Percentiles rank a stretch among this genome's conserved stretches.
These are phyloP conservation scores for Phytophthora hibernalis DNA, from an alignment of 352 stramenopile genomes.

Conservation along the genomic window DNA sequence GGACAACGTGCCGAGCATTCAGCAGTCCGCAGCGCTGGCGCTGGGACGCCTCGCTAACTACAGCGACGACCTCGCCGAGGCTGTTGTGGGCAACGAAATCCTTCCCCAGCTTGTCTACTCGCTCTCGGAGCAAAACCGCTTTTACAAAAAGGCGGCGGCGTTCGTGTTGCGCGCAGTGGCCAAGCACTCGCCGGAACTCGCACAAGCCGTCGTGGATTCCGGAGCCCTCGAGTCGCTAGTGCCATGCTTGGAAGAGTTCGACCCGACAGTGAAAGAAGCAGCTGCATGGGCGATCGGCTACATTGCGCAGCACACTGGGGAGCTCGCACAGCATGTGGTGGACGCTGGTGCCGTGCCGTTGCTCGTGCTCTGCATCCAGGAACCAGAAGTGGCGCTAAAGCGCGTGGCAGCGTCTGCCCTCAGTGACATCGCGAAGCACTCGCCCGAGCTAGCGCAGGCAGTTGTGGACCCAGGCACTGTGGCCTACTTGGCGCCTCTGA, in stretches of 20 bases:
- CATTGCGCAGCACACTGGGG: constrained; percentile 94
- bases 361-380: constrained; percentile 96
- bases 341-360: constrained; percentile 93
- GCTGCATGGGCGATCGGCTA: constrained; percentile 96
- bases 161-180: constrained; percentile 95
- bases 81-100: constrained; percentile 95
- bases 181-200: constrained; percentile 95
- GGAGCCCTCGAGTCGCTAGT: constrained; percentile 93
- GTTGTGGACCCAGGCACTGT: constrained; percentile 94
- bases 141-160: constrained; percentile 96
- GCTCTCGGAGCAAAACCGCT: constrained; percentile 94
- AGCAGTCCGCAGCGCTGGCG: constrained; percentile 94
- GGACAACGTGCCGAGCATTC: constrained; percentile 96
- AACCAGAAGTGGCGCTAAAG: constrained; percentile 96
- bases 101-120: constrained; percentile 97
- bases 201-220: constrained; percentile 94
- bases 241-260: constrained; percentile 95
- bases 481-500: constrained; percentile 93
- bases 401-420: constrained; percentile 93
- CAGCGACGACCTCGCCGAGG: constrained; percentile 94
- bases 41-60: constrained; percentile 95
- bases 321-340: constrained; percentile 94
- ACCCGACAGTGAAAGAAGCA: constrained; percentile 95
- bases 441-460: constrained; percentile 93
- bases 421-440: constrained; percentile 96